Evolutionary conservation across 768 basidiomycete genomes (phyloP).

Genomic region (Leucocoprinus sp.): DNA sequence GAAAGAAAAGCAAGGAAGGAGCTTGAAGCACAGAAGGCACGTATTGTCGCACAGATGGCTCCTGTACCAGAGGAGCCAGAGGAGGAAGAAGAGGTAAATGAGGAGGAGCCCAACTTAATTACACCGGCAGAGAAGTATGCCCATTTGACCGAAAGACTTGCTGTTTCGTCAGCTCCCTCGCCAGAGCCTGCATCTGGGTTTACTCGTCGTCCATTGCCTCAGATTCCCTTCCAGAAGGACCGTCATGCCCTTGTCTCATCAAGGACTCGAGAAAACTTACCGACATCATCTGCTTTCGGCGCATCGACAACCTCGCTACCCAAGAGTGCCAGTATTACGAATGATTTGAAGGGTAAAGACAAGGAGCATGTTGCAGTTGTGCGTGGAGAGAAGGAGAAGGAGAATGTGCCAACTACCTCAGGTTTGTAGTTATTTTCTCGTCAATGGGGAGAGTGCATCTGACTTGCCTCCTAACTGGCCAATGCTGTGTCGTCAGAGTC

Average conservation of each 20-base stretch:
- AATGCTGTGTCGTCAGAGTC: neutral
- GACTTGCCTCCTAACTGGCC: neutral
- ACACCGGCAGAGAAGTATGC: conserved; percentile 16
- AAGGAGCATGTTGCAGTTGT: conserved; percentile 4
- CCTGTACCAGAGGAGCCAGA: conserved; percentile 43
- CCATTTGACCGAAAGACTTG: conserved; percentile 12
- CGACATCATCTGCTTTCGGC: conserved; percentile 2
- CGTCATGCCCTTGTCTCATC: neutral
- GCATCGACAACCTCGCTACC: conserved; percentile 4
- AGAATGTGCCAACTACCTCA: conserved; percentile 23
- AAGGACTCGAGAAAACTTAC: conserved; percentile 14
- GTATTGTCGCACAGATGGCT: conserved; percentile 92
- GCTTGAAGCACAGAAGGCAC: conserved; percentile 83
- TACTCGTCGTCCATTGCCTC: conserved; percentile 3
- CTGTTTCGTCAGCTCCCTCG: neutral
- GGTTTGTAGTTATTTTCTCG: conserved; percentile 1
- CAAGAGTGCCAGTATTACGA: conserved; percentile 3
- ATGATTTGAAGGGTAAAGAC: conserved; percentile 10
- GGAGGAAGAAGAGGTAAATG: conserved; percentile 23
- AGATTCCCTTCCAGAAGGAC: conserved; percentile 7
- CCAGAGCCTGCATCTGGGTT: neutral
- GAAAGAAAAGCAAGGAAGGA: conserved; percentile 50
- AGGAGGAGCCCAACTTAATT: conserved; percentile 24
- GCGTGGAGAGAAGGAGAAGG: conserved; percentile 25
- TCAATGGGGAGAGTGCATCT: neutral